phyloP scores from a whole-genome alignment of 129 eudicot species.

The Erigeron canadensis region DNA sequence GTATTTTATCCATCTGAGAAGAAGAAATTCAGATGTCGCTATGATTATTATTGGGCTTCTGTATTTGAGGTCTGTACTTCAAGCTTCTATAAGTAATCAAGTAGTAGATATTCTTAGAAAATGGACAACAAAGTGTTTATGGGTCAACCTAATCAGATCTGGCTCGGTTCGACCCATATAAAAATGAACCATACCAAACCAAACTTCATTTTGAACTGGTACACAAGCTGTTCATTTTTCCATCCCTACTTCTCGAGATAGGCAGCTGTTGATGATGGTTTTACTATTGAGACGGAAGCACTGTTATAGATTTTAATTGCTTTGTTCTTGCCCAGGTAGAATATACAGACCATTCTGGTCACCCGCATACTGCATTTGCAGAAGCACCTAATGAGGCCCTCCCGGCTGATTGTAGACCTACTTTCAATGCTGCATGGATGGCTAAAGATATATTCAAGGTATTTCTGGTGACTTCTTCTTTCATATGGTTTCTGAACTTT shows the following conservation, averaged over 20 bases:
- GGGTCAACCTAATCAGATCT: conserved; percentile 5
- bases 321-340: conserved; percentile 60
- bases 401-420: conserved; percentile 86
- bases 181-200: conserved; percentile 8
- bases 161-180: background rate
- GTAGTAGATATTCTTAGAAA: background rate
- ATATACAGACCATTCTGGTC: conserved; percentile 88
- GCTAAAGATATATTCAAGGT: conserved; percentile 82
- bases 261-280: background rate
- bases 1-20: conserved; percentile 85
- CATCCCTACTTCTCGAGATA: background rate
- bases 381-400: conserved; percentile 98
- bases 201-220: background rate
- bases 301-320: conserved; percentile 1
- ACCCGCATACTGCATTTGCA: conserved; percentile 60
- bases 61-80: conserved; percentile 69
- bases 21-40: conserved; percentile 85
- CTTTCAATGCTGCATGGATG: conserved; percentile 80
- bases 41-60: conserved; percentile 99
- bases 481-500: conserved; percentile 13
- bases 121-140: background rate
- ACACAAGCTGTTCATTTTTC: background rate
- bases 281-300: background rate
- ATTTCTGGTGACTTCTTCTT: conserved; percentile 15
- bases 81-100: background rate